Evolutionary conservation across 1,284 basidiomycete genomes (phyloP).

Genomic region (Ustilago hordei): DNA sequence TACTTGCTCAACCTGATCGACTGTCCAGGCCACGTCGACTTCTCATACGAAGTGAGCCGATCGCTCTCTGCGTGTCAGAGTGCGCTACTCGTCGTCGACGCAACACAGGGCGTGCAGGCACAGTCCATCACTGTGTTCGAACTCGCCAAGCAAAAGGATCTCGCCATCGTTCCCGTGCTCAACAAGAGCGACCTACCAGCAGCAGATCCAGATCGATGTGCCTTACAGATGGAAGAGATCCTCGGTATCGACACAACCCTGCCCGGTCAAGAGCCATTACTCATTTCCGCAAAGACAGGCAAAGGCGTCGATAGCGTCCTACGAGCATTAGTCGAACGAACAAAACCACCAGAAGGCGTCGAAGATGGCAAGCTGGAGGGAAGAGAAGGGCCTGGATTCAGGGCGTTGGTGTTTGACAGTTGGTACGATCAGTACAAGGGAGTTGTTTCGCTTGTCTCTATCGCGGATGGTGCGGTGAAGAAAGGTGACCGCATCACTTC

Average conservation of each 20-base stretch:
- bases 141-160: conserved; percentile 78
- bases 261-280: conserved; percentile 53
- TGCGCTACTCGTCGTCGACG: conserved; percentile 89
- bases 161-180: conserved; percentile 89
- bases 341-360: conserved; percentile 69
- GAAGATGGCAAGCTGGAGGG: conserved; percentile 48
- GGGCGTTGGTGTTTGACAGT: conserved; percentile 88
- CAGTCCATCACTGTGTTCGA: conserved; percentile 97
- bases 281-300: conserved; percentile 88
- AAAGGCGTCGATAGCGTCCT: conserved; percentile 82
- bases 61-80: conserved; percentile 94
- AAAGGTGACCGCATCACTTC: conserved; percentile 79
- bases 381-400: conserved; percentile 67
- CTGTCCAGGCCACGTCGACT: conserved; percentile 77
- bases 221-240: conserved; percentile 57
- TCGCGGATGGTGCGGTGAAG: conserved; percentile 75
- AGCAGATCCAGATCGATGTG: conserved; percentile 50
- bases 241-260: conserved; percentile 74
- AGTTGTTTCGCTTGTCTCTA: conserved; percentile 89
- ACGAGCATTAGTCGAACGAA: conserved; percentile 80
- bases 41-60: conserved; percentile 85
- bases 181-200: conserved; percentile 80
- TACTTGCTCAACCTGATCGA: conserved; percentile 94
- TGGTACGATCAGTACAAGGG: conserved; percentile 97
- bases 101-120: conserved; percentile 96